Conservation (phyloP, 2,329 filamentous ascomycete genomes). For the Phialemoniopsis sp. region DNA sequence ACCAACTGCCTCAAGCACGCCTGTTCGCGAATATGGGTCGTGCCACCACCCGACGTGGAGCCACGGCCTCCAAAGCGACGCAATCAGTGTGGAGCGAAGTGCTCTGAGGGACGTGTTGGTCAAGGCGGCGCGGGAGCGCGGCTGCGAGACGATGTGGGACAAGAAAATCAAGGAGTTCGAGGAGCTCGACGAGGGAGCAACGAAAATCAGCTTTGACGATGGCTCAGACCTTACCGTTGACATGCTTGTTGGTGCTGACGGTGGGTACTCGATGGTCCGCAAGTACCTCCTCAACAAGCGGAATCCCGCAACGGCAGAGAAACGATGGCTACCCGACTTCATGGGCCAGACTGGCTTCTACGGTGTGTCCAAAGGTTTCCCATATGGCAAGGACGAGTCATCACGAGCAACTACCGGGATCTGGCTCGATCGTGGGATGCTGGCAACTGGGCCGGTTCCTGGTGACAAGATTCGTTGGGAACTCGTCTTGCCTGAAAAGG, state of each 20-base stretch:
- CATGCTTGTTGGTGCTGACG: conserved; percentile 33
- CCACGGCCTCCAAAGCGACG: conserved; percentile 10
- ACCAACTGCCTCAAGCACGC: too few species aligned
- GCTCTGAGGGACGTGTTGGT: conserved; percentile 11
- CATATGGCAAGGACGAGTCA: too few species aligned
- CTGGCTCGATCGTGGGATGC: conserved; percentile 11
- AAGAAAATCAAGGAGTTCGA: conserved; percentile 9
- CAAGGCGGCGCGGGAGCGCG: conserved; percentile 9
- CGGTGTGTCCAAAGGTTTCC: conserved; percentile 9
- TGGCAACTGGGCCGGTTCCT: conserved; percentile 12
- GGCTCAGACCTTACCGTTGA: conserved; percentile 17
- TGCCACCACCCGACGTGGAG: conserved; percentile 11
- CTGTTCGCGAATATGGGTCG: too few species aligned
- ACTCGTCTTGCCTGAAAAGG: conserved; percentile 14
- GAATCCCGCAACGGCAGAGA: conserved; percentile 7
- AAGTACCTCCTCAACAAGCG: conserved; percentile 2
- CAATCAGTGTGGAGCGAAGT: conserved; percentile 14
- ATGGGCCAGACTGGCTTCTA: conserved; percentile 16
- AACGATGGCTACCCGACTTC: conserved; percentile 14
- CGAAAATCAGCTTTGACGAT: conserved; percentile 1
- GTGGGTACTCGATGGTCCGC: conserved; percentile 33
- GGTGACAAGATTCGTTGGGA: conserved; percentile 16
- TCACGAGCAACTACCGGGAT: background rate
- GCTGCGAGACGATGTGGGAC: conserved; percentile 12
- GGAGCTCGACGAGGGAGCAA: background rate